A percentile compares a stretch with the other conserved stretches of the same genome.
phyloP scores from a whole-genome alignment of 176 grass and related monocot species.

The Bromus sterilis region DNA sequence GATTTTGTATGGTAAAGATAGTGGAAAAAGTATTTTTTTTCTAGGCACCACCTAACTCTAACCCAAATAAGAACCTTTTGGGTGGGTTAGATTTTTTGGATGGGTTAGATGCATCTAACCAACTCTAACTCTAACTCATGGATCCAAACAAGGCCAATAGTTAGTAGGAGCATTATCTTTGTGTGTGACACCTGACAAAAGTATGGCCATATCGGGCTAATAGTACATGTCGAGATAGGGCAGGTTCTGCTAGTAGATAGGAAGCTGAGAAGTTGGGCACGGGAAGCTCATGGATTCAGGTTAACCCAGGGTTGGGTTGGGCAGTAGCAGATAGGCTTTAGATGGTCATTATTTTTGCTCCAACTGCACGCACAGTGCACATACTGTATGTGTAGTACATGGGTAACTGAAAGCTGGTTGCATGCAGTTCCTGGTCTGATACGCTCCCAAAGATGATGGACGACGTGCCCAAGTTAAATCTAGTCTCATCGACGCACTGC shows the following conservation, averaged over 20 bases:
- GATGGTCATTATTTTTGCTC: slow-evolving; percentile 34
- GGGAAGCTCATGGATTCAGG: slow-evolving; percentile 25
- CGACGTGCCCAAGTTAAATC: neutral
- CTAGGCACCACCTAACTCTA: too few species aligned
- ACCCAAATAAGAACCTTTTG: too few species aligned
- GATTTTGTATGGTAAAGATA: too few species aligned
- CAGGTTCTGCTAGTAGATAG: slow-evolving; percentile 2
- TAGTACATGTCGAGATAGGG: neutral
- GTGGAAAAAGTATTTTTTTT: too few species aligned
- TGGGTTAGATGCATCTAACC: too few species aligned
- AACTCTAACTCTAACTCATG: too few species aligned
- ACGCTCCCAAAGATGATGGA: neutral
- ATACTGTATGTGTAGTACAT: slow-evolving; percentile 22
- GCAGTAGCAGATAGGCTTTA: neutral
- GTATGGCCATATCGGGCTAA: neutral
- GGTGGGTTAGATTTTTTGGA: too few species aligned
- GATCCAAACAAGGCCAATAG: too few species aligned
- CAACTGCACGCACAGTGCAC: slow-evolving; percentile 7
- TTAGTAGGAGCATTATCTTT: too few species aligned
- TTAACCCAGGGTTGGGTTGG: neutral
- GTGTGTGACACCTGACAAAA: neutral
- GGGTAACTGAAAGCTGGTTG: neutral
- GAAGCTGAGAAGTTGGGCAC: slow-evolving; percentile 15
- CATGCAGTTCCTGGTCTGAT: slow-evolving; percentile 11
- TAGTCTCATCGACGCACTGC: neutral